These are phyloP conservation scores for Zymoseptoria pseudotritici DNA, from an alignment of 2,329 filamentous ascomycete genomes.

Conservation along the genomic window DNA sequence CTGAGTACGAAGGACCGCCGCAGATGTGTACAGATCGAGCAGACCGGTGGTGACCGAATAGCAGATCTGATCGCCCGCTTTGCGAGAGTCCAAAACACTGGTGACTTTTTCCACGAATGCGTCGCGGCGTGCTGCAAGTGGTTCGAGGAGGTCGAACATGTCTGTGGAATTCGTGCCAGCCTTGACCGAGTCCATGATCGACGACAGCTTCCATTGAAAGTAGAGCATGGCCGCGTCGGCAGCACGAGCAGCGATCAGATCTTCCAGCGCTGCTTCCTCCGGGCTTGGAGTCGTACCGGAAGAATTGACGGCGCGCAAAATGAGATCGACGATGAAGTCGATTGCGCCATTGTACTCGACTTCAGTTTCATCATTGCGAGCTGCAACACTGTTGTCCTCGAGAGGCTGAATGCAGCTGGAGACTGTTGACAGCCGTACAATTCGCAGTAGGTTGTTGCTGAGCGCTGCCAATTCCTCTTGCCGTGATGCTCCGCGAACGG, in stretches of 20 bases:
- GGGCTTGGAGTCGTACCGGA: constrained; percentile 53
- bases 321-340: constrained; percentile 63
- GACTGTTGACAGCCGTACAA: constrained; percentile 23
- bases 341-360: constrained; percentile 41
- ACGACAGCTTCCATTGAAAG: constrained; percentile 72
- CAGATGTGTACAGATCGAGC: constrained; percentile 75
- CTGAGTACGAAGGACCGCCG: constrained; percentile 54
- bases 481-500: constrained; percentile 58
- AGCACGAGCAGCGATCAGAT: constrained; percentile 67
- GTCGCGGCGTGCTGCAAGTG: constrained; percentile 46
- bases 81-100: constrained; percentile 42
- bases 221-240: constrained; percentile 77
- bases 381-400: constrained; percentile 49
- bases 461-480: constrained; percentile 32
- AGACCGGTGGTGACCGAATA: constrained; percentile 67
- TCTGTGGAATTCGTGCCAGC: constrained; percentile 44
- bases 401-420: constrained; percentile 70
- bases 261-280: constrained; percentile 68
- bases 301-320: constrained; percentile 63
- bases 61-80: constrained; percentile 59
- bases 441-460: constrained; percentile 28
- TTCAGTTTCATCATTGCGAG: constrained; percentile 20
- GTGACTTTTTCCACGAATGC: constrained; percentile 44
- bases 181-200: constrained; percentile 42
- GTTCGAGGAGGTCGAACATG: constrained; percentile 52